A percentile compares a stretch with the other conserved stretches of the same genome.
Conservation (phyloP, 371 early-diverging fungal genomes). For the Capillidium heterosporum region DNA sequence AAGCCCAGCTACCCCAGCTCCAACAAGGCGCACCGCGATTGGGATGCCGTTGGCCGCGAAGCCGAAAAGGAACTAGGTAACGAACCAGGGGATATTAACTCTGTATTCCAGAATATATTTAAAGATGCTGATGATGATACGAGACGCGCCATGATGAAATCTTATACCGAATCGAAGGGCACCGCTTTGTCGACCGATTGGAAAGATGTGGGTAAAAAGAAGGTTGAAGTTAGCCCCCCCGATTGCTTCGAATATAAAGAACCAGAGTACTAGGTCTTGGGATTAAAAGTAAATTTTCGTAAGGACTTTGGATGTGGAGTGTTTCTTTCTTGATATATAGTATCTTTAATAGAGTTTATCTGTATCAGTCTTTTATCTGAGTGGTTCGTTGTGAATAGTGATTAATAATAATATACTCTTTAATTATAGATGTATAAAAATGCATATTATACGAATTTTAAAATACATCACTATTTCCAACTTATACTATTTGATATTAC, state of each 20-base stretch:
- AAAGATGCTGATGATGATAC: constrained; percentile 81
- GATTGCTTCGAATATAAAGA: constrained; percentile 87
- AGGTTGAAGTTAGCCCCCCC: constrained; percentile 74
- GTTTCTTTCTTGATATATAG: too few relatives aligned
- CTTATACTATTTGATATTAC: too few relatives aligned
- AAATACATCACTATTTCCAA: too few relatives aligned
- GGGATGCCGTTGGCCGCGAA: constrained; percentile 59
- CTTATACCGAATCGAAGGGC: constrained; percentile 87
- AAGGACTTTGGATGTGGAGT: too few relatives aligned
- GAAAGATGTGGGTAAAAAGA: constrained; percentile 70
- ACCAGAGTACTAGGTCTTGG: too few relatives aligned
- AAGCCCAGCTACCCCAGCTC: constrained; percentile 21
- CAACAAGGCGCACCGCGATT: constrained; percentile 39
- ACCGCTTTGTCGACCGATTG: constrained; percentile 93
- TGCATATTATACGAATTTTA: too few relatives aligned
- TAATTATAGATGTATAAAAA: too few relatives aligned
- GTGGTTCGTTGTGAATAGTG: too few relatives aligned
- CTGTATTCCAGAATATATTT: constrained; percentile 83
- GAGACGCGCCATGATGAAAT: constrained; percentile 94
- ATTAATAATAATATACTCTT: too few relatives aligned
- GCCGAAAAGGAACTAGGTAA: constrained; percentile 39
- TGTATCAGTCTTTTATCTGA: too few relatives aligned
- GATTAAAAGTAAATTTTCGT: too few relatives aligned
- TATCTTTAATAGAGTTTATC: too few relatives aligned
- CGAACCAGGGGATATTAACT: constrained; percentile 68